Evolutionary conservation across 1,284 basidiomycete genomes (phyloP), one percentile per base, ranked within the genome.

Genomic region (Tylopilus sp.): DNA sequence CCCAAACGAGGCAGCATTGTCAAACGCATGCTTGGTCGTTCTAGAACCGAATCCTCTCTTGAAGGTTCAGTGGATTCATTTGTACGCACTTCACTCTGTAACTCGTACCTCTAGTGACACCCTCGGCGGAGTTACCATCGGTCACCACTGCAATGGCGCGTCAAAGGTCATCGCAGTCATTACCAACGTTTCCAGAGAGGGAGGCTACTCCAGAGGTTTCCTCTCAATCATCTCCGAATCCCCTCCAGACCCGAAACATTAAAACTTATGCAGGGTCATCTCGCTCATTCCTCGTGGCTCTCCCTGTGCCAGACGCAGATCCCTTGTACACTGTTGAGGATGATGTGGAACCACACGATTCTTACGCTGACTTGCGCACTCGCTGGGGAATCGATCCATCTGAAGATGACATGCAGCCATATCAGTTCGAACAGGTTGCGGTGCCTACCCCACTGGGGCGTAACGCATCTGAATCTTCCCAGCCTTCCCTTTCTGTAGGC

Each of bases 331-430:
- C 53, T 4, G 41, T 41, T 48, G 34, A 54, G 30, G 73, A 77
- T 25, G 80, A 81, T 38, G 69, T 75, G n/a, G 73, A 77, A 12
- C 65, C 68, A 12, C 75, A 79, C 23, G 86, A 87, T 58, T 86
- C 85, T 0, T 89, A 89, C 54, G 69, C 78, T 6, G 79, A 83
- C 44, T 66, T 89, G 30, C 78, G 86, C 15, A 69, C 71, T 19
- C 77, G 86, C 13, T 88, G 82, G 83, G 86, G 86, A 4, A 79
- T 89, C 0, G 87, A 89, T 57, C 73, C 79, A 41, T 84, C 83
- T 1, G 85, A 88, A 59, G 85, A 85, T 53, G 82, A 86, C 52
- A 78, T 78, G 5, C 74, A 71, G 37, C 73, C 68, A 7, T 52
- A 54, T 26, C 48, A 44, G 6, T 40, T 63, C 41, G 50, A 48